Conservation (phyloP, 1,284 basidiomycete genomes). For the Limonomyces culmigenus region DNA sequence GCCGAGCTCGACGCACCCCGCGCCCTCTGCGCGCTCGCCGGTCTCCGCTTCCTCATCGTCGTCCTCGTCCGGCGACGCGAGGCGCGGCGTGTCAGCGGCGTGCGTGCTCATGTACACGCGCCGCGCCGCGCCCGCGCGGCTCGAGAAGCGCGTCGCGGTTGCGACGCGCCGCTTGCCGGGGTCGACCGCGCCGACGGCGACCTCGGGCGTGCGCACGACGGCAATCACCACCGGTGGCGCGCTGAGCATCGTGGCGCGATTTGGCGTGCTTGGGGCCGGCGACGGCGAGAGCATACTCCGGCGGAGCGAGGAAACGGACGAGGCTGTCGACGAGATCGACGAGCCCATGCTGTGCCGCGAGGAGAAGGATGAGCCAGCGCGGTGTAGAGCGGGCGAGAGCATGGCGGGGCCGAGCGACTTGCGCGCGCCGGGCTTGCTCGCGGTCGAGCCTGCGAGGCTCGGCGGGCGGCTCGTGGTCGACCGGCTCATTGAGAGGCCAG, state of each 20-base stretch:
- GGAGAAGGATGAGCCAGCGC: conserved; percentile 23
- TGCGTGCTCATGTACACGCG: conserved; percentile 75
- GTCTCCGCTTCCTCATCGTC: conserved; percentile 14
- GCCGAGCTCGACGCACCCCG: conserved; percentile 40
- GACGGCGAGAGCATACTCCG: conserved; percentile 1
- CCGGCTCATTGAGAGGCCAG: too few species aligned
- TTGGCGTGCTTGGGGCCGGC: conserved; percentile 14
- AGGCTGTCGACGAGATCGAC: not conserved
- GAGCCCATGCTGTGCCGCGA: conserved; percentile 9
- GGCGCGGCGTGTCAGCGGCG: too few species aligned
- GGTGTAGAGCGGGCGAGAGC: conserved; percentile 31
- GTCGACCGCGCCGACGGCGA: conserved; percentile 69
- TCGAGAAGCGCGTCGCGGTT: conserved; percentile 74
- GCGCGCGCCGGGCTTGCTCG: conserved; percentile 6
- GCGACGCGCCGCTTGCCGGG: conserved; percentile 67
- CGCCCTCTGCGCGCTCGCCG: conserved; percentile 11
- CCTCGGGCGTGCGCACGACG: conserved; percentile 68
- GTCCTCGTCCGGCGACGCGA: conserved; percentile 9
- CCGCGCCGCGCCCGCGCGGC: conserved; percentile 61
- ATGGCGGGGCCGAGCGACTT: conserved; percentile 17
- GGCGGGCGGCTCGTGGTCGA: conserved; percentile 16
- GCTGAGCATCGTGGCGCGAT: conserved; percentile 53
- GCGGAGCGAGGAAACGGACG: conserved; percentile 13
- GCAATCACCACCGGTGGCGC: conserved; percentile 67
- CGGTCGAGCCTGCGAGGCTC: conserved; percentile 8